Conservation (phyloP, 164 flowering plant species). For the Aristolochia contorta region DNA sequence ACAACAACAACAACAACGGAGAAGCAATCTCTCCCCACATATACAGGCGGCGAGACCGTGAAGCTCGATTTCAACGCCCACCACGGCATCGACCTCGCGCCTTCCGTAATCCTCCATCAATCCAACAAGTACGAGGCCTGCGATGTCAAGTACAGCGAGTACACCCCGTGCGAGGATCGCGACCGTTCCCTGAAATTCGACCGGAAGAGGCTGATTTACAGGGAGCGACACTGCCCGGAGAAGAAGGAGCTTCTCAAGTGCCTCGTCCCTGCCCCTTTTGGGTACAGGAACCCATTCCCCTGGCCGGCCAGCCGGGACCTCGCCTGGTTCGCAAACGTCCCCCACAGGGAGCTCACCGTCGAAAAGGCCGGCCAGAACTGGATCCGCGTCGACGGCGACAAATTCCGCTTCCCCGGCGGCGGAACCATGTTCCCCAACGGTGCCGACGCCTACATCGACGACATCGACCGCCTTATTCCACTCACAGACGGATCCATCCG, state of each 20-base stretch:
- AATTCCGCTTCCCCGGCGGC: conserved; percentile 89
- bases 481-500: conserved; percentile 68
- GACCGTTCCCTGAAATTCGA: conserved; percentile 50
- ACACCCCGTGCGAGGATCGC: conserved; percentile 84
- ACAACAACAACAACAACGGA: too few species aligned
- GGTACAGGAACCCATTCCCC: conserved; percentile 54
- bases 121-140: conserved; percentile 39
- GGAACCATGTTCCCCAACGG: conserved; percentile 97
- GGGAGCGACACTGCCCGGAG: conserved; percentile 89
- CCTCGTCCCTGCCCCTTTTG: conserved; percentile 71
- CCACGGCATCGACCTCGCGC: conserved; percentile 31
- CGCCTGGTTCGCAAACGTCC: conserved; percentile 90
- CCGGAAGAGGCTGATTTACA: conserved; percentile 44
- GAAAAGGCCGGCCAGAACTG: conserved; percentile 94
- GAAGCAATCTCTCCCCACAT: not conserved
- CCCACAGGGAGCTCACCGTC: conserved; percentile 69
- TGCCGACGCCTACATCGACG: conserved; percentile 78
- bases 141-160: conserved; percentile 37
- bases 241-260: conserved; percentile 34
- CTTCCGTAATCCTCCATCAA: conserved; percentile 13
- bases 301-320: conserved; percentile 82
- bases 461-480: conserved; percentile 64
- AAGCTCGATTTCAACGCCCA: conserved; percentile 53
- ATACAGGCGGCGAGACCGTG: conserved; percentile 3
- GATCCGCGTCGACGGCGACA: conserved; percentile 61